phyloP scores from a whole-genome alignment of 208 protist species.

The Trypanosoma melophagium region DNA sequence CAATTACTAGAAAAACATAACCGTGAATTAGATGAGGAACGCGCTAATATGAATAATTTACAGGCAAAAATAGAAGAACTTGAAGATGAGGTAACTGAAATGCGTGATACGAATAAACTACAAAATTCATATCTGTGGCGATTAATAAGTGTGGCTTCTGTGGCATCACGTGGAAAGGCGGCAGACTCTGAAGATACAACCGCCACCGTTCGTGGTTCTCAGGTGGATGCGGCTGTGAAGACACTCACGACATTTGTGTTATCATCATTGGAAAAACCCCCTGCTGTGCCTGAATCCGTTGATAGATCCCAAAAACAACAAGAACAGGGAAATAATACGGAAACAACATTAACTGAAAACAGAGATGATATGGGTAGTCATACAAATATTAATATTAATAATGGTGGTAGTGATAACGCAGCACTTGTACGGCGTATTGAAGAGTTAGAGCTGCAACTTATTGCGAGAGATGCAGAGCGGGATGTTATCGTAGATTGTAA shows the following conservation, averaged over 20 bases:
- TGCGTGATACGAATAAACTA: conserved; percentile 41
- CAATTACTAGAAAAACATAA: conserved; percentile 44
- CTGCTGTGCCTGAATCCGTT: not conserved
- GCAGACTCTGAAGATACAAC: conserved; percentile 26
- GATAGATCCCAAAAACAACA: not conserved
- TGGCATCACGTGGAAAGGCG: conserved; percentile 38
- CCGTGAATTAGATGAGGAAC: conserved; percentile 14
- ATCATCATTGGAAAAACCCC: conserved; percentile 17
- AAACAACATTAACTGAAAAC: not conserved
- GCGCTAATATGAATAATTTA: conserved; percentile 24
- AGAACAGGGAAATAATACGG: conserved; percentile 13
- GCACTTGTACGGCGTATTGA: conserved; percentile 39
- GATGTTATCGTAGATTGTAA: conserved; percentile 86
- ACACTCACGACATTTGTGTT: conserved; percentile 42
- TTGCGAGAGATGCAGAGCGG: conserved; percentile 55
- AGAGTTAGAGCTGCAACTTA: conserved; percentile 43
- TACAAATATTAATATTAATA: not conserved
- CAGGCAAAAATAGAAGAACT: conserved; percentile 43
- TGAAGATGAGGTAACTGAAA: conserved; percentile 62
- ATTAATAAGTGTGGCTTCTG: conserved; percentile 49
- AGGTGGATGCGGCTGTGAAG: conserved; percentile 50
- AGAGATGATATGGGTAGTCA: not conserved
- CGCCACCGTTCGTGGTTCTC: conserved; percentile 24
- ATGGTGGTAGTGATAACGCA: conserved; percentile 7
- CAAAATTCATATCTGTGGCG: conserved; percentile 67